Percentiles rank a stretch among this genome's conserved stretches.
Conservation (phyloP, 768 basidiomycete species). For the Agaricus blazei region DNA sequence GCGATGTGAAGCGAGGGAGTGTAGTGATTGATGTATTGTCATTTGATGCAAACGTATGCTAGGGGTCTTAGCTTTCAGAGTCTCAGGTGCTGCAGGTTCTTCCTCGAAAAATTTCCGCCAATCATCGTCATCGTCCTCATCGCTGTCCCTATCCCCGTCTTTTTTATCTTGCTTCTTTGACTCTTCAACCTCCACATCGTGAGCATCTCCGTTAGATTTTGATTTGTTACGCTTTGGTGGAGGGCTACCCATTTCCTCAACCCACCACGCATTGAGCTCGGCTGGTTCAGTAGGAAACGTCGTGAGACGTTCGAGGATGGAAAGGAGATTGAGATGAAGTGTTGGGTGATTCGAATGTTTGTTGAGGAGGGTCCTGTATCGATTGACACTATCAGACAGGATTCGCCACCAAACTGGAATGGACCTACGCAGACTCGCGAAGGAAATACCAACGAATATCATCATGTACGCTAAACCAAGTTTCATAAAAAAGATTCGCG, state of each 20-base stretch:
- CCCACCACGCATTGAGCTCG: constrained; percentile 79
- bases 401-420: not conserved
- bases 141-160: constrained; percentile 55
- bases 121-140: constrained; percentile 37
- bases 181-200: constrained; percentile 30
- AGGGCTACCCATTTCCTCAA: constrained; percentile 56
- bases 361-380: constrained; percentile 26
- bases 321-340: constrained; percentile 46
- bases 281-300: constrained; percentile 69
- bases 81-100: constrained; percentile 29
- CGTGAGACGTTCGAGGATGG: constrained; percentile 58
- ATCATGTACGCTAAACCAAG: constrained; percentile 74
- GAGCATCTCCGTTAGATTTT: constrained; percentile 29
- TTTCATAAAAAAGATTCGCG: constrained; percentile 56
- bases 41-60: constrained; percentile 54
- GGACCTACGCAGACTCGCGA: constrained; percentile 63
- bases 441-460: constrained; percentile 91
- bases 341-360: constrained; percentile 26
- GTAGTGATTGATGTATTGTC: constrained; percentile 72
- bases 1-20: constrained; percentile 70
- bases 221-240: constrained; percentile 45
- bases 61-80: constrained; percentile 29
- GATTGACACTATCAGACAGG: not conserved
- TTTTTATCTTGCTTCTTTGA: constrained; percentile 29
- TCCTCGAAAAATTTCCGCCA: constrained; percentile 88